These are phyloP conservation scores for Kodamaea kakaduensis DNA, from an alignment of 805 yeast species.

Conservation along the genomic window DNA sequence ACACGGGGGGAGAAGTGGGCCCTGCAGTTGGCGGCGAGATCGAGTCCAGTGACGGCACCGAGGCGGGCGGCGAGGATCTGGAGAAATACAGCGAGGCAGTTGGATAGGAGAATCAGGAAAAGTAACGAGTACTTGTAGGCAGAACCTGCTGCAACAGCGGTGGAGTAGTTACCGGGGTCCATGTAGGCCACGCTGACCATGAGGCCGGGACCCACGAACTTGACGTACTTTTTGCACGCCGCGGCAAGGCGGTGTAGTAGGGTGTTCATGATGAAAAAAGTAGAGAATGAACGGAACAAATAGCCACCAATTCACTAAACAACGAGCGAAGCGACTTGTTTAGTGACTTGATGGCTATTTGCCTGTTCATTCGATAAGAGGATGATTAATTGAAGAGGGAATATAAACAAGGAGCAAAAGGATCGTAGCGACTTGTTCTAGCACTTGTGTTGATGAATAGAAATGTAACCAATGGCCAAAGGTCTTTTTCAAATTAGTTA, in stretches of 20 bases:
- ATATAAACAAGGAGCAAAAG: no score
- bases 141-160: conserved; percentile 93
- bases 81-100: conserved; percentile 79
- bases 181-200: conserved; percentile 94
- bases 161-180: conserved; percentile 97
- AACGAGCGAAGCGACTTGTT: conserved; percentile 2
- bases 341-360: neutral
- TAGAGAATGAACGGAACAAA: no score
- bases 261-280: no score
- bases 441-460: no score
- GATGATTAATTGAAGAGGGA: no score
- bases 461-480: no score
- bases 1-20: conserved; percentile 62
- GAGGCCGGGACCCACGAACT: conserved; percentile 89
- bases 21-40: conserved; percentile 83
- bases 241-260: conserved; percentile 1
- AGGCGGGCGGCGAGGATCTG: conserved; percentile 82
- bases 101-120: conserved; percentile 75
- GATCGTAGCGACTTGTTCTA: no score
- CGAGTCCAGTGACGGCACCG: conserved; percentile 93
- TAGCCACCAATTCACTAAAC: no score
- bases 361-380: no score
- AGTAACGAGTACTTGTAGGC: conserved; percentile 74
- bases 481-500: no score
- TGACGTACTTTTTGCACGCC: conserved; percentile 43